phyloP scores from a whole-genome alignment of 148 eudicot genomes.

The Rhododendron griersonianum region DNA sequence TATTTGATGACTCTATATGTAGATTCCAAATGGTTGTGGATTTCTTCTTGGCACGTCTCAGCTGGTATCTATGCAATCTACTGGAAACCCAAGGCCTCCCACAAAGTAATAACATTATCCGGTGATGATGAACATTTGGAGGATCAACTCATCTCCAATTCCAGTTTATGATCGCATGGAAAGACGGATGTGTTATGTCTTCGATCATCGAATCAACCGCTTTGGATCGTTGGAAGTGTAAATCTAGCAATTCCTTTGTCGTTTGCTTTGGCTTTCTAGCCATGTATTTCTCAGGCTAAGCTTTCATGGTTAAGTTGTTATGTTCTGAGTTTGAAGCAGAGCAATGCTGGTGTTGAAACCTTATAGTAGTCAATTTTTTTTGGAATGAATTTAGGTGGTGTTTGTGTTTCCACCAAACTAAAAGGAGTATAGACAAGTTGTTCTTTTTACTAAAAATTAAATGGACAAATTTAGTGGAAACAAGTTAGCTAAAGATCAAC shows the following conservation, averaged over 20 bases:
- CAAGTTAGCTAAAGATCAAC: no score
- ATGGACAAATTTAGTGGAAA: no score
- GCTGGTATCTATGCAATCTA: neutral
- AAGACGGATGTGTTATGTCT: neutral
- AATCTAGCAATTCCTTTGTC: neutral
- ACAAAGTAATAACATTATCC: neutral
- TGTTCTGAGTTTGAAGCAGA: neutral
- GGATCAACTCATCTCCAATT: neutral
- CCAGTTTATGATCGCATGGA: neutral
- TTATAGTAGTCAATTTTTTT: neutral
- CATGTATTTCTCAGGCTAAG: neutral
- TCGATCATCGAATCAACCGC: neutral
- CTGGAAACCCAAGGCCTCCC: neutral
- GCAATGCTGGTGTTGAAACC: neutral
- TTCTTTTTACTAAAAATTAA: no score
- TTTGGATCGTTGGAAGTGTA: neutral
- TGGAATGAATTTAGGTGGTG: neutral
- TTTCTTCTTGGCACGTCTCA: neutral
- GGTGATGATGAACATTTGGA: neutral
- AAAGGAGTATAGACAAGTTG: no score
- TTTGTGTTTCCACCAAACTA: neutral
- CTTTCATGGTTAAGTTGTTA: neutral
- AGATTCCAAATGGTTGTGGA: slow-evolving; percentile 1
- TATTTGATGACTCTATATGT: neutral
- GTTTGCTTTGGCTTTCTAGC: neutral